Evolutionary conservation across 2,329 filamentous ascomycete species (phyloP), one percentile per base, ranked within the genome.

Genomic region (Sclerotinia sclerotiorum): DNA sequence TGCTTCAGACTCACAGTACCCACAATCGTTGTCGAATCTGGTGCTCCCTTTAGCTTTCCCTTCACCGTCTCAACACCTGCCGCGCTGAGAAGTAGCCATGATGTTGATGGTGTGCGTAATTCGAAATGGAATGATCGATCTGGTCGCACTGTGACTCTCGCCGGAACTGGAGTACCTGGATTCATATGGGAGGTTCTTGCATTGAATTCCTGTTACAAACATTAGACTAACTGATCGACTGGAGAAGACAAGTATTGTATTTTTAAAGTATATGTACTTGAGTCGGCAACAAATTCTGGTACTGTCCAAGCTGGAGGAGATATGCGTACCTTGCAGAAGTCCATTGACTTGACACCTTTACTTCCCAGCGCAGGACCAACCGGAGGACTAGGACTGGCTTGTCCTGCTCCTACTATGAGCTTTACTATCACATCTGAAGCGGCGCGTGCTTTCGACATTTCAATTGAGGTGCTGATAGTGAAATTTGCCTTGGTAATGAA

Each of bases 331-430:
- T 98, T 98, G 88, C 95, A 98, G 80, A 98, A 99, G 82, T 99
- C 95, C 90, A 99, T 99, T 69, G 92, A 96, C 84, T 99, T 99
- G 71, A 99, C 91, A 84, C 95, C 95, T 84, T 97, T 98, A 80
- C 90, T 94, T 82, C 95, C 95, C 73, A 99, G 86, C 66, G 95
- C 95, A 69, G 95, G 95, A 84, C 95, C 95, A 76, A 99, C 94
- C 5, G 95, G 95, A 46, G 95, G 95, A 81, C 93, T 96, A 42
- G 95, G 95, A 76, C 90, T 94, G 70, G 95, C 95, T 80, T 97
- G 93, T 35, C 95, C 95, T 68, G 95, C 95, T 76, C 94, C 95
- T 71, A 99, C 95, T 74, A 99, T 97, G 80, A 99, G 87, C 84
- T 98, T 99, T 79, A 99, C 94, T 70, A 98, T 89, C 81, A 92